Base-by-base conservation (phyloP, 2,329 filamentous ascomycete genomes). In the Triangularia verruculosa region DNA sequence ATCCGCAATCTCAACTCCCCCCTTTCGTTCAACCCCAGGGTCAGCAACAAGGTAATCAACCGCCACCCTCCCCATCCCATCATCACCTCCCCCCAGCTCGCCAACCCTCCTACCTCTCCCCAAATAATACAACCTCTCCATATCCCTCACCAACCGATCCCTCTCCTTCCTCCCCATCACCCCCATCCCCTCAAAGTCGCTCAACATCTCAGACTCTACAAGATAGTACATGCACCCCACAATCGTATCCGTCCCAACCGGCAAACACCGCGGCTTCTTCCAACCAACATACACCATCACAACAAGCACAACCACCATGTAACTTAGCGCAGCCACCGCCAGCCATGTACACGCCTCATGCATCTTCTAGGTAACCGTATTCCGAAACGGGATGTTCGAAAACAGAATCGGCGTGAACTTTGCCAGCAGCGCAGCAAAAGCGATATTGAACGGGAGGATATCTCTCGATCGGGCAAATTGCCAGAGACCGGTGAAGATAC, bases 271-370 rank as follows among this genome's bases (percentile, higher is more conserved):
- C 15, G 8, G 15, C 15, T 39, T 39, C 32, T 39, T 39, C 15
- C 13, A 24, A 13, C 20, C 32, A 13, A 28, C n/a, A 17, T 51
- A 56, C 22, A 61, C 22, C 25, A 53, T 27, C 4, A 15, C 25
- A 28, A 43, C 20, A 15, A 64, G 32, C 5, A 61, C 43, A 11
- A 61, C 2, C n/a, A 64, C 53, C 61, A 64, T 60, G n/a, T 39
- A 13, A 4, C 12, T 11, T 2, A 64, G 52, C 5, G 57, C 9
- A 8, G 32, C 57, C 25, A 61, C 52, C 5, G 61, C 43, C 27
- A 43, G n/a, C 61, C 61, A 64, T 3, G 57, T 60, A 27, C 61
- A 64, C 13, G 51, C 51, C 52, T 64, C 57, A 17, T 64, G 61
- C 28, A 43, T 32, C 13, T 30, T 43, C 30, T 22, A 64, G 5